Base-by-base conservation (phyloP, 352 stramenopile species). In the Pythium grandisporangium region DNA sequence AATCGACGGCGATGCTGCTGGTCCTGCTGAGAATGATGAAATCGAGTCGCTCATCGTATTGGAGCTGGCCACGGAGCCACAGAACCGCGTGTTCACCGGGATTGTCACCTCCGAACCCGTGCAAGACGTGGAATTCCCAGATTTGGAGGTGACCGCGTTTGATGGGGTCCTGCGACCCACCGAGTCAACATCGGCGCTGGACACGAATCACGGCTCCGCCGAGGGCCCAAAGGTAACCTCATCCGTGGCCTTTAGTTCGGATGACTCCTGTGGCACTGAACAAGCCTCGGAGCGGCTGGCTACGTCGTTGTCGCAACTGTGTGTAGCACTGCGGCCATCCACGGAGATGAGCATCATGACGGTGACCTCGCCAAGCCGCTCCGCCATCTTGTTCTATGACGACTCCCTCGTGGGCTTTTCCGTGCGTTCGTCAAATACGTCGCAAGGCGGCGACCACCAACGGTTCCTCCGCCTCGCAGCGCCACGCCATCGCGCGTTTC, bases 1-100 rank as follows among this genome's bases (percentile, higher is more conserved):
- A n/a, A n/a, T n/a, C n/a, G n/a, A n/a, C n/a, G n/a, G n/a, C n/a
- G n/a, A n/a, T n/a, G n/a, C n/a, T n/a, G n/a, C n/a, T n/a, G n/a
- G n/a, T n/a, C n/a, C n/a, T n/a, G n/a, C n/a, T n/a, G n/a, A 37
- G 16, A 27, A 26, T 6, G 27, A 8, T 23, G 21, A 21, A 7
- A 34, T 40, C 32, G 19, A 59, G 14, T 4, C 37, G 14, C 19
- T 59, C 24, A 37, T 59, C 26, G 44, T 59, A n/a, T 39, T 59
- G 0, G 51, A 59, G 23, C 43, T 53, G 12, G 14, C 25, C 8
- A 23, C 29, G 5, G 44, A 53, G 8, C 38, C 29, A 6, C 30
- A 14, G 20, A 7, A 20, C 12, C 22, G 29, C 13, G 37, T 29
- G 8, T 7, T 33, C 26, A 29, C 36, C 14, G 30, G 25, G 12